A percentile compares a stretch with the other conserved stretches of the same genome.
phyloP scores from a whole-genome alignment of 169 alveolate species.

The Plasmodium berghei region DNA sequence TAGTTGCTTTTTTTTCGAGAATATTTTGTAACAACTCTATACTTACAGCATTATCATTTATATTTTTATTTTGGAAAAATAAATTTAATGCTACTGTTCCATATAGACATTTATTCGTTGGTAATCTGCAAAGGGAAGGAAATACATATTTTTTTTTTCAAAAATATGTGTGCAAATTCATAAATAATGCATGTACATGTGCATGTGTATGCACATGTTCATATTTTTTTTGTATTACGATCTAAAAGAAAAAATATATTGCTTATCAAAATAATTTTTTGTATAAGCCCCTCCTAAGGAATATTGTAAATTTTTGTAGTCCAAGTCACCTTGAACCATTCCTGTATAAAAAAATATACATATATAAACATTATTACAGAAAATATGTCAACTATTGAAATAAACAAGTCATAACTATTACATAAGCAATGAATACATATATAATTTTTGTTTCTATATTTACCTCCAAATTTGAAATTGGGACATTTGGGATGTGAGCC shows the following conservation, averaged over 20 bases:
- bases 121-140: constrained; percentile 10
- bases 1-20: constrained; percentile 24
- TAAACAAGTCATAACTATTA: neutral
- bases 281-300: constrained; percentile 59
- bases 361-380: neutral
- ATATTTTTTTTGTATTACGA: constrained; percentile 25
- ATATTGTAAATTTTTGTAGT: constrained; percentile 40
- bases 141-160: neutral
- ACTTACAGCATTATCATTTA: constrained; percentile 56
- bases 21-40: constrained; percentile 46
- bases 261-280: constrained; percentile 18
- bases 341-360: constrained; percentile 1
- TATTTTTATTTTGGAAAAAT: constrained; percentile 40
- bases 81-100: constrained; percentile 47
- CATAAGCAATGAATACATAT: too few species aligned
- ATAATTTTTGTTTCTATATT: neutral
- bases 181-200: neutral
- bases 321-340: constrained; percentile 35
- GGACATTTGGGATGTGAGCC: constrained; percentile 37
- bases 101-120: constrained; percentile 35
- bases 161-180: neutral
- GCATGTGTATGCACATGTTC: neutral
- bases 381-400: neutral
- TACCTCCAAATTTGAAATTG: constrained; percentile 55
- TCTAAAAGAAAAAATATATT: constrained; percentile 49